Conservation (phyloP, 2,329 filamentous ascomycete species). For the Talaromyces amestolkiae region DNA sequence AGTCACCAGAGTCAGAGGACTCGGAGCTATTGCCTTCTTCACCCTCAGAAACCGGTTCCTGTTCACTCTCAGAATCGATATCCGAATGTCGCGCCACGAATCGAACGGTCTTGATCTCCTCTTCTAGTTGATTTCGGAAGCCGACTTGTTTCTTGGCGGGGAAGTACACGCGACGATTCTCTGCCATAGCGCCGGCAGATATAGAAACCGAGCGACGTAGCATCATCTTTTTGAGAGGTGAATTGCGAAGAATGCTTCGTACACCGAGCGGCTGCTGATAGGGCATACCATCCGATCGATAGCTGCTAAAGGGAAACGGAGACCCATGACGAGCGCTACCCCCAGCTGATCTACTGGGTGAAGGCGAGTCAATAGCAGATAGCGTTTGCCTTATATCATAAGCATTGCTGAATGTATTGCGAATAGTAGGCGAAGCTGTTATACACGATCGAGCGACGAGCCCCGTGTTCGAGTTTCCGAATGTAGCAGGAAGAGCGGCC, state of each 20-base stretch:
- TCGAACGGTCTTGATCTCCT: slow-evolving; percentile 57
- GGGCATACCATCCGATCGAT: slow-evolving; percentile 24
- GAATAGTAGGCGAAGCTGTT: slow-evolving; percentile 56
- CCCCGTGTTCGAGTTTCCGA: slow-evolving; percentile 43
- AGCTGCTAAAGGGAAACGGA: slow-evolving; percentile 27
- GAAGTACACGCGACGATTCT: slow-evolving; percentile 36
- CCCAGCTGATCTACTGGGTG: slow-evolving; percentile 30
- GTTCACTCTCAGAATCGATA: slow-evolving; percentile 35
- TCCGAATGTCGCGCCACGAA: slow-evolving; percentile 59
- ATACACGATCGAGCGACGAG: slow-evolving; percentile 26
- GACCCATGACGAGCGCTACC: slow-evolving; percentile 31
- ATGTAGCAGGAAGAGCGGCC: slow-evolving; percentile 48
- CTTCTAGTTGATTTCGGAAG: slow-evolving; percentile 56
- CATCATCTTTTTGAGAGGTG: slow-evolving; percentile 34
- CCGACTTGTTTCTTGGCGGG: slow-evolving; percentile 58
- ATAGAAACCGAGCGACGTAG: slow-evolving; percentile 36
- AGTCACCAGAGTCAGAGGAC: slow-evolving; percentile 27
- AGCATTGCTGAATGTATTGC: slow-evolving; percentile 62
- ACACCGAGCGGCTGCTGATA: slow-evolving; percentile 47
- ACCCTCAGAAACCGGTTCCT: slow-evolving; percentile 21
- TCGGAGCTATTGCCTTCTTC: slow-evolving; percentile 23
- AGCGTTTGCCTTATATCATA: slow-evolving; percentile 47
- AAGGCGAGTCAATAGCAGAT: slow-evolving; percentile 35
- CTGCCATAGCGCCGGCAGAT: slow-evolving; percentile 22
- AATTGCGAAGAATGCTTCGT: slow-evolving; percentile 49